Conservation (phyloP, 768 basidiomycete genomes). For the Jaapia argillacea region DNA sequence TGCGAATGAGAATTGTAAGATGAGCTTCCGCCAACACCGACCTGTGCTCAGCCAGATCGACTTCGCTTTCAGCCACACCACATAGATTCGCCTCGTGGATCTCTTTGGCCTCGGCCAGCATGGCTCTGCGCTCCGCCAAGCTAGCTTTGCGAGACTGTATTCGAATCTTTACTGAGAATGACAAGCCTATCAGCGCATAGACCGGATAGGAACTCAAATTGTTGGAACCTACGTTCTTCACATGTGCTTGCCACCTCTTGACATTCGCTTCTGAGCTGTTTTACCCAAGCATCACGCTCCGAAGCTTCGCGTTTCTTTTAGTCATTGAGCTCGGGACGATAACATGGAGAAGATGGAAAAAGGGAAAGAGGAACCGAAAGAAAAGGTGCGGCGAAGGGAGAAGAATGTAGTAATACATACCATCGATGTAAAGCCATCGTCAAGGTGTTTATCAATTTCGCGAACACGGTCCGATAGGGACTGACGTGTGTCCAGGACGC, state of each 20-base stretch:
- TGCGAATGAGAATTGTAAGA: slow-evolving; percentile 1
- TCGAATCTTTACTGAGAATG: slow-evolving; percentile 27
- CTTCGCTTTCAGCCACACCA: slow-evolving; percentile 15
- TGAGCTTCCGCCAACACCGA: slow-evolving; percentile 15
- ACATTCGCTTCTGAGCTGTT: slow-evolving; percentile 35
- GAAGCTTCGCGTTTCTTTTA: slow-evolving; percentile 58
- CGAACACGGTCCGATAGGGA: slow-evolving; percentile 21
- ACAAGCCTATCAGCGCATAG: slow-evolving; percentile 6
- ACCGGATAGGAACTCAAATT: slow-evolving; percentile 4
- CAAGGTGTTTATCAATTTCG: slow-evolving; percentile 21
- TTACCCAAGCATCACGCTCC: slow-evolving; percentile 49
- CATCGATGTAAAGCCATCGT: slow-evolving; percentile 11
- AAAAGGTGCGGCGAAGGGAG: background rate
- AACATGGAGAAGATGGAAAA: background rate
- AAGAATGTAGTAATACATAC: slow-evolving; percentile 10
- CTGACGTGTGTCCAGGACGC: slow-evolving; percentile 27
- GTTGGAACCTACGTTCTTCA: slow-evolving; percentile 27
- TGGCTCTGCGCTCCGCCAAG: slow-evolving; percentile 34
- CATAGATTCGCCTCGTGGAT: slow-evolving; percentile 22
- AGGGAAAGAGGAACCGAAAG: background rate
- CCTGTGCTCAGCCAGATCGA: slow-evolving; percentile 28
- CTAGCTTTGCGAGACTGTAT: slow-evolving; percentile 34
- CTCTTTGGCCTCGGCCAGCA: slow-evolving; percentile 32
- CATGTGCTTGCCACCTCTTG: slow-evolving; percentile 31
- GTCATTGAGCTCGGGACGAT: slow-evolving; percentile 14